Base-by-base conservation (phyloP, 345 rosid species). In the Punica granatum region DNA sequence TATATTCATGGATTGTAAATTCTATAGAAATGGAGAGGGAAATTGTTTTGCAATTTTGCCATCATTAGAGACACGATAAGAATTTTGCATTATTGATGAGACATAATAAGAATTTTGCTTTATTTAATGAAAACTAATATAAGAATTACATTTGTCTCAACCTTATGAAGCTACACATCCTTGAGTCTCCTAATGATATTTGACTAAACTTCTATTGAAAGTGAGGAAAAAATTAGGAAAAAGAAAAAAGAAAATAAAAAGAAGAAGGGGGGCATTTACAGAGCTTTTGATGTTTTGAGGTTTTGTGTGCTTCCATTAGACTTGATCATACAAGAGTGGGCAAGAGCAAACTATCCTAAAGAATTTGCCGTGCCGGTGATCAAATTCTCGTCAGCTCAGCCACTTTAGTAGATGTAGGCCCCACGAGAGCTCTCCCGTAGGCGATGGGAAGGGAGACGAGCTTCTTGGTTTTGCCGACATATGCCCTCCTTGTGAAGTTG, bases 401-500 rank as follows among this genome's bases (percentile, higher is more conserved):
- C 67, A 65, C 37, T 51, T 66, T 63, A 13, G 65, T 32, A 14
- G 33, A n/a, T 13, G 70, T 28, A 43, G 76, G 72, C 25, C 73
- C 76, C 72, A 80, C 60, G 42, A 83, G 65, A 23, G 84, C 79
- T 74, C 76, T 76, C 35, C 81, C 84, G 36, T 74, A 83, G 32
- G 87, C 87, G 33, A 74, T 46, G 7, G 84, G 82, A 7, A 83
- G 70, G 3, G 81, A 68, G 0, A 67, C 67, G 7, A 80, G 43
- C 68, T 83, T 83, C 79, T 76, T 83, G 1, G 72, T 75, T 71
- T 80, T 83, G 31, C 84, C 78, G 32, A 80, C 87, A 33, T 78
- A 83, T 51, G 87, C 87, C 61, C 81, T 63, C 73, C 69, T 80
- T 14, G 79, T 74, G 69, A 83, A 83, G 77, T 80, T 80, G 70